phyloP scores from a whole-genome alignment of 495 filamentous ascomycete genomes.

The Bombardia bombarda region DNA sequence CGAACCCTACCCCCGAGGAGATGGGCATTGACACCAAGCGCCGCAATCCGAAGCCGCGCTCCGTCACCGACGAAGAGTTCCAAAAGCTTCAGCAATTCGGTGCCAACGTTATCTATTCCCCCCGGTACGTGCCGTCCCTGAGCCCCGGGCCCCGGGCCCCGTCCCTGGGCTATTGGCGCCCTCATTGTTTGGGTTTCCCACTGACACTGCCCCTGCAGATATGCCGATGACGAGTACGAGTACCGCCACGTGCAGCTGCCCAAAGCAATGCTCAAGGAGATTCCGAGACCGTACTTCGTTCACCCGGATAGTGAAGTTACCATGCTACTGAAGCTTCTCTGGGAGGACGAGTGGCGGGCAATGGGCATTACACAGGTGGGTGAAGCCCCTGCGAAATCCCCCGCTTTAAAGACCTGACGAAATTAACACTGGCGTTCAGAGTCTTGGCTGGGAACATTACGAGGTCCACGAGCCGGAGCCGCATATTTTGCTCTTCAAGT shows the following conservation, averaged over 20 bases:
- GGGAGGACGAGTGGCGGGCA: constrained; percentile 97
- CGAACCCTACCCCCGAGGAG: constrained; percentile 16
- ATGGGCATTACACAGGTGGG: constrained; percentile 91
- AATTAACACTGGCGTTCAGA: constrained; percentile 43
- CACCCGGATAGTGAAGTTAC: constrained; percentile 86
- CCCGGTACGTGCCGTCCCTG: constrained; percentile 54
- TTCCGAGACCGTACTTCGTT: constrained; percentile 92
- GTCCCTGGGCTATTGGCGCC: not conserved
- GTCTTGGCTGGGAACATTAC: constrained; percentile 97
- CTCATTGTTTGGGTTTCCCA: not conserved
- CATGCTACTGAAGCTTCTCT: constrained; percentile 87
- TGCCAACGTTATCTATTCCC: constrained; percentile 90
- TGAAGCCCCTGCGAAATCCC: not conserved
- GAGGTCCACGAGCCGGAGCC: constrained; percentile 98
- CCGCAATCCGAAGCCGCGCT: constrained; percentile 77
- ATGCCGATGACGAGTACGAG: constrained; percentile 81
- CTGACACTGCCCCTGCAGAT: constrained; percentile 40
- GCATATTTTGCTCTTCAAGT: constrained; percentile 98
- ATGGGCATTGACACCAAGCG: constrained; percentile 70
- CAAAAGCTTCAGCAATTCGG: constrained; percentile 82
- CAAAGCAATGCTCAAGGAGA: constrained; percentile 95
- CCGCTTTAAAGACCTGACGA: not conserved
- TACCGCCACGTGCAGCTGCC: constrained; percentile 96
- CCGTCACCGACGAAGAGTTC: constrained; percentile 71
- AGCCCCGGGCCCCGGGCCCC: not conserved